Evolutionary conservation across 2,329 filamentous ascomycete species (phyloP).

Genomic region (Huntiella moniliformis): DNA sequence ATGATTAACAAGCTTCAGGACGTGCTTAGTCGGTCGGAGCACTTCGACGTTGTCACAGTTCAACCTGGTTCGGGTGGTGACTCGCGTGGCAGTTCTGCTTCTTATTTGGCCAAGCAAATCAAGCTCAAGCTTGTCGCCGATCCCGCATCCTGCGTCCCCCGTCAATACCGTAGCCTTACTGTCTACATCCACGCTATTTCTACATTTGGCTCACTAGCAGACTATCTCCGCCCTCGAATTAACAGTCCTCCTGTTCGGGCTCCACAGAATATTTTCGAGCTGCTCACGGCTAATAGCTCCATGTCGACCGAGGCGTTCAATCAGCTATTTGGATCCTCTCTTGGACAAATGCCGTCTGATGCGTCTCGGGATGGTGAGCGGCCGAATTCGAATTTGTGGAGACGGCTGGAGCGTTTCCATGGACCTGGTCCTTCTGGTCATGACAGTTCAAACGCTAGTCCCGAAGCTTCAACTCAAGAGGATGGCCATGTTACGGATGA

Average conservation of each 20-base stretch:
- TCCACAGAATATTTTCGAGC: conserved; percentile 42
- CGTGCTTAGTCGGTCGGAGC: conserved; percentile 84
- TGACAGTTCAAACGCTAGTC: not conserved
- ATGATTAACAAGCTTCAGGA: conserved; percentile 91
- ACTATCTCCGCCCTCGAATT: conserved; percentile 84
- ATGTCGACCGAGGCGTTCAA: conserved; percentile 51
- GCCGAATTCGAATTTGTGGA: too few relatives aligned
- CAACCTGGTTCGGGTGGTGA: conserved; percentile 83
- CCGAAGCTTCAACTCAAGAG: too few relatives aligned
- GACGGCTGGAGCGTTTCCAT: not conserved
- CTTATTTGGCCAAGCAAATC: conserved; percentile 93
- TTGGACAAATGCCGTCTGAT: too few relatives aligned
- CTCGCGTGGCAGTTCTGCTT: conserved; percentile 75
- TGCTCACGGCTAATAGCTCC: conserved; percentile 16
- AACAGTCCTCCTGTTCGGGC: conserved; percentile 19
- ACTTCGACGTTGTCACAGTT: conserved; percentile 93
- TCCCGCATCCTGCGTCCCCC: conserved; percentile 76
- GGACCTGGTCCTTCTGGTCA: conserved; percentile 1
- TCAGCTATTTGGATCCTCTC: conserved; percentile 41
- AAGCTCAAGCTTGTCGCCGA: conserved; percentile 76
- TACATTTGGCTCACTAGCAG: conserved; percentile 89
- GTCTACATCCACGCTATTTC: conserved; percentile 97
- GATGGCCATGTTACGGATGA: not conserved
- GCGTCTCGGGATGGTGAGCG: too few relatives aligned
- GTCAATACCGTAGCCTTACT: conserved; percentile 82